Base-by-base conservation (phyloP, 805 yeast genomes). In the Saccharomyces mikatae region DNA sequence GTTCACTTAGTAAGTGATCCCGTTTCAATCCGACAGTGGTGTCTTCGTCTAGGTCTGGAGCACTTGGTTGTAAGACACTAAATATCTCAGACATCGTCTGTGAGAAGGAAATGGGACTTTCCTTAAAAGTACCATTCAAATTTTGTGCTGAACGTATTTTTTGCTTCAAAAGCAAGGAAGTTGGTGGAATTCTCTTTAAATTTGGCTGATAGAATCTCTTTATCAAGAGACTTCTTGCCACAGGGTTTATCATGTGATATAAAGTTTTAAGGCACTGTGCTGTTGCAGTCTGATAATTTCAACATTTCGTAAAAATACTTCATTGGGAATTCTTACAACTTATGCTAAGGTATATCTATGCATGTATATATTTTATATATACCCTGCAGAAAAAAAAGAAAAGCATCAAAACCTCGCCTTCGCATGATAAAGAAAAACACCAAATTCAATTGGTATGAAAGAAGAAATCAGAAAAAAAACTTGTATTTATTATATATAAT, bases 31-130 rank as follows among this genome's bases (percentile, higher is more conserved):
- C 44, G 22, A 8, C 10, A 2, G 44, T n/a, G 13, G 59, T 61
- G 14, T 60, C 64, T 46, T 60, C 64, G 24, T 59, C 64, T 17
- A 54, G 62, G 1, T 59, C 55, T 11, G 53, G 53, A 11, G 61
- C 56, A 21, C 51, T 53, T 22, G 60, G 60, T 22, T 60, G 61
- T 41, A 60, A 59, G 41, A 59, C 27, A 17, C 52, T 51, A 24
- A 56, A 54, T 2, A 49, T 24, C 41, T 56, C 52, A 17, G 51
- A 49, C 11, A 28, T 21, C 3, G 44, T 30, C 22, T 36, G 44
- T 36, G 44, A 36, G 24, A 36, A 36, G 4, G 44, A 36, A 17
- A 36, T 36, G 44, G 44, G 44, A 24, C 21, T 36, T 17, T 36
- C 24, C 2, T 17, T 36, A 6, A 11, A 6, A 1, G 44, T 17